These are phyloP conservation scores for Tylopilus subfusipes DNA, from an alignment of 768 basidiomycete genomes.

Conservation along the genomic window DNA sequence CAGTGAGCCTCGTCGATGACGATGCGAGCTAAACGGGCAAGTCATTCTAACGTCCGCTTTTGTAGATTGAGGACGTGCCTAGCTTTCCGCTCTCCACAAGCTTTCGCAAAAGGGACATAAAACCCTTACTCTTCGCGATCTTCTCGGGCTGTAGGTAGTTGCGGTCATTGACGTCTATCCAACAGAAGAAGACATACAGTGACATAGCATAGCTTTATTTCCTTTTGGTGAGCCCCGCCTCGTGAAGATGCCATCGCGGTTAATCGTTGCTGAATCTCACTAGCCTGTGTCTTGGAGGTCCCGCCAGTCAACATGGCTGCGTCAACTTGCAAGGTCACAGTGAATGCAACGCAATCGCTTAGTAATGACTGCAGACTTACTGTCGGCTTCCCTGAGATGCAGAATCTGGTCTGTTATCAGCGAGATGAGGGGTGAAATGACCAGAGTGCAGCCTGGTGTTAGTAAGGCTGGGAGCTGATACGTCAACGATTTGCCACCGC, in stretches of 20 bases:
- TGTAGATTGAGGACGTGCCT: slow-evolving; percentile 35
- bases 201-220: slow-evolving; percentile 79
- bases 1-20: slow-evolving; percentile 92
- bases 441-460: slow-evolving; percentile 74
- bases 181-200: slow-evolving; percentile 47
- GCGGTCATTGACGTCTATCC: slow-evolving; percentile 10
- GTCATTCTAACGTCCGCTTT: neutral
- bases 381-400: slow-evolving; percentile 63
- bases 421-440: slow-evolving; percentile 79
- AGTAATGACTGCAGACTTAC: slow-evolving; percentile 33
- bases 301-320: slow-evolving; percentile 76
- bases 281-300: slow-evolving; percentile 53
- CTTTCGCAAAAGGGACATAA: slow-evolving; percentile 61
- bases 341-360: neutral
- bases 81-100: slow-evolving; percentile 59
- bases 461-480: slow-evolving; percentile 90
- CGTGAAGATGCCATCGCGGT: slow-evolving; percentile 41
- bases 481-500: slow-evolving; percentile 89
- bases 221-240: slow-evolving; percentile 31
- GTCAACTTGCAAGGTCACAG: slow-evolving; percentile 44
- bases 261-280: slow-evolving; percentile 48
- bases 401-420: slow-evolving; percentile 80
- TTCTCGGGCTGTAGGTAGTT: slow-evolving; percentile 70
- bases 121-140: slow-evolving; percentile 70
- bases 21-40: slow-evolving; percentile 54